phyloP scores from a whole-genome alignment of 805 yeast species.

The Torulaspora microellipsoides region DNA sequence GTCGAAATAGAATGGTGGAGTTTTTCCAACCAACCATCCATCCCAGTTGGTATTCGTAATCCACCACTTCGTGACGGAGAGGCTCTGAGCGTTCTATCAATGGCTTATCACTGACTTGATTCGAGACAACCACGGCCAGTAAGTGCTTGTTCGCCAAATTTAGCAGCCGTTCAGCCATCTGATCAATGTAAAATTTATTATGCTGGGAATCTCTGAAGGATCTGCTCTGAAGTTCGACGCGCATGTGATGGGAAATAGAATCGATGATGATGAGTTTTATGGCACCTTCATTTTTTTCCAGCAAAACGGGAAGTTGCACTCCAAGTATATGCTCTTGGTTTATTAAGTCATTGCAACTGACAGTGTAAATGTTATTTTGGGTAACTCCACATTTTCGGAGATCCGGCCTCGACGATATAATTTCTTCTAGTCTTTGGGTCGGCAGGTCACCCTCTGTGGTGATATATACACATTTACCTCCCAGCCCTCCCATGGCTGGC shows the following conservation, averaged over 20 bases:
- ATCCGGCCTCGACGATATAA: slow-evolving; percentile 35
- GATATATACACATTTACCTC: slow-evolving; percentile 56
- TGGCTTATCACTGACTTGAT: slow-evolving; percentile 70
- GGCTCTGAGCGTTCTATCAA: slow-evolving; percentile 15
- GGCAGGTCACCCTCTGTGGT: slow-evolving; percentile 75
- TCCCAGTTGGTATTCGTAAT: slow-evolving; percentile 61
- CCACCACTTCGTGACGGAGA: slow-evolving; percentile 25
- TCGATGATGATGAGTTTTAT: slow-evolving; percentile 67
- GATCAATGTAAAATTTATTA: slow-evolving; percentile 41
- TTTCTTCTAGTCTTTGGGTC: slow-evolving; percentile 56
- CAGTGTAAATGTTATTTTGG: slow-evolving; percentile 43
- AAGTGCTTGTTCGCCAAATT: slow-evolving; percentile 43
- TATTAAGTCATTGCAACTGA: slow-evolving; percentile 63
- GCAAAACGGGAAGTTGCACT: slow-evolving; percentile 62
- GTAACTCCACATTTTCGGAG: slow-evolving; percentile 38
- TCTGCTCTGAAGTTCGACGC: slow-evolving; percentile 51
- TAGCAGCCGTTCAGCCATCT: slow-evolving; percentile 45
- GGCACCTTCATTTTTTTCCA: slow-evolving; percentile 35
- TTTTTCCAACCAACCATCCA: slow-evolving; percentile 74
- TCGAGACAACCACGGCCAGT: slow-evolving; percentile 64
- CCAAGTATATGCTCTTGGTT: slow-evolving; percentile 67
- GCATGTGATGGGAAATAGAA: slow-evolving; percentile 75
- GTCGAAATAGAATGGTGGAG: slow-evolving; percentile 34
- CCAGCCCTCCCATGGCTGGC: slow-evolving; percentile 43
- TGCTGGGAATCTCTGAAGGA: slow-evolving; percentile 36